phyloP scores from a whole-genome alignment of 2,329 filamentous ascomycete genomes.

The Sphaerulina populicola region DNA sequence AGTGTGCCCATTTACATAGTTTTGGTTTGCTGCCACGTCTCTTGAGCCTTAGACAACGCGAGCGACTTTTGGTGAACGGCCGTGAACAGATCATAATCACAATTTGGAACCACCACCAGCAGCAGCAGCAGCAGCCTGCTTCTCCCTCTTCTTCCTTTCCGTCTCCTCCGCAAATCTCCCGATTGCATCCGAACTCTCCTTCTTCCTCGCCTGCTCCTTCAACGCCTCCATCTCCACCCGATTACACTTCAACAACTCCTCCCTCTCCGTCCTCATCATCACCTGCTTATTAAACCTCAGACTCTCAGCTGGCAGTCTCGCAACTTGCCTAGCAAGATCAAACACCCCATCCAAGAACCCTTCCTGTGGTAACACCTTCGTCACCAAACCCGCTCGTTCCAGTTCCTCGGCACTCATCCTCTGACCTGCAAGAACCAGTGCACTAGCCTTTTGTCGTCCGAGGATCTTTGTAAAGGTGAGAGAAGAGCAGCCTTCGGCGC shows the following conservation, averaged over 20 bases:
- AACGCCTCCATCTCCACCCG: slow-evolving; percentile 16
- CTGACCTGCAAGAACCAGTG: slow-evolving; percentile 19
- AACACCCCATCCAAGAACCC: slow-evolving; percentile 18
- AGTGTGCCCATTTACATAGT: no score
- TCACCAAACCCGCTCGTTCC: slow-evolving; percentile 18
- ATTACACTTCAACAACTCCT: slow-evolving; percentile 20
- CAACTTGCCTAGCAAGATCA: slow-evolving; percentile 18
- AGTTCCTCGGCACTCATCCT: slow-evolving; percentile 17
- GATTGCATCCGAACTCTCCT: slow-evolving; percentile 20
- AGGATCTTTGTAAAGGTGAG: slow-evolving; percentile 18
- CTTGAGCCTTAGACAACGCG: no score
- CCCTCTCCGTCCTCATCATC: slow-evolving; percentile 17
- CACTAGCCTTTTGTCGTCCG: slow-evolving; percentile 21
- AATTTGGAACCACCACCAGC: background rate
- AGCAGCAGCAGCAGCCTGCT: slow-evolving; percentile 7
- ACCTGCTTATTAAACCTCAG: slow-evolving; percentile 15
- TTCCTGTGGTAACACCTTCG: slow-evolving; percentile 16
- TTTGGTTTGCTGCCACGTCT: no score
- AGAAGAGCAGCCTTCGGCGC: slow-evolving; percentile 21
- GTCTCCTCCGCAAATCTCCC: slow-evolving; percentile 18
- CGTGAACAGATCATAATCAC: background rate
- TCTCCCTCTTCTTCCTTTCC: slow-evolving; percentile 21
- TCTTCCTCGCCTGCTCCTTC: slow-evolving; percentile 14
- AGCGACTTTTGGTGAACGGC: no score
- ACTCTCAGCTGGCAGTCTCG: slow-evolving; percentile 16